Evolutionary conservation across 2,329 filamentous ascomycete genomes (phyloP).

Genomic region (Fusarium guadeloupense): DNA sequence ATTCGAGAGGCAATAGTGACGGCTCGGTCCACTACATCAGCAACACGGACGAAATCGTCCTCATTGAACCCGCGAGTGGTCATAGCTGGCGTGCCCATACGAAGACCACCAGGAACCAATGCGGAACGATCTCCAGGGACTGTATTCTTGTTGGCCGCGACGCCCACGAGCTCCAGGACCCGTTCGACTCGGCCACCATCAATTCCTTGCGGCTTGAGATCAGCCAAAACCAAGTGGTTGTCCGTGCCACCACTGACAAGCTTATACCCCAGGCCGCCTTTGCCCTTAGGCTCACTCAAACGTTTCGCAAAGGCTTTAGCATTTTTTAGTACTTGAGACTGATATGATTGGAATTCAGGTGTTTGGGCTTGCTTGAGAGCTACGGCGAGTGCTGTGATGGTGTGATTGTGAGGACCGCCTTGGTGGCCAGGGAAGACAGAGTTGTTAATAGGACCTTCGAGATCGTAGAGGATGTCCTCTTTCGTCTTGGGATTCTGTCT

Average conservation of each 20-base stretch:
- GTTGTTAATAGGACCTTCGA: slow-evolving; percentile 92
- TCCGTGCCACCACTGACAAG: slow-evolving; percentile 95
- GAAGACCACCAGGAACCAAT: slow-evolving; percentile 89
- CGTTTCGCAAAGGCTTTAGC: slow-evolving; percentile 84
- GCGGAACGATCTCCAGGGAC: slow-evolving; percentile 95
- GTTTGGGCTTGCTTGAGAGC: slow-evolving; percentile 93
- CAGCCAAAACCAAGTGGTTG: slow-evolving; percentile 93
- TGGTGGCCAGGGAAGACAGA: slow-evolving; percentile 99
- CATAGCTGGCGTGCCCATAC: slow-evolving; percentile 97
- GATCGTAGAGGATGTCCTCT: slow-evolving; percentile 85
- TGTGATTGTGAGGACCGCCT: slow-evolving; percentile 98
- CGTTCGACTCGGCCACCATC: slow-evolving; percentile 92
- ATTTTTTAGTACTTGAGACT: slow-evolving; percentile 88
- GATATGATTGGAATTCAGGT: slow-evolving; percentile 91
- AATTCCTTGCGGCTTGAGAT: slow-evolving; percentile 87
- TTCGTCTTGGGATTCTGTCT: slow-evolving; percentile 85
- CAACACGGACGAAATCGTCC: slow-evolving; percentile 86
- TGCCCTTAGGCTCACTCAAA: slow-evolving; percentile 73
- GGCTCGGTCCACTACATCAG: slow-evolving; percentile 84
- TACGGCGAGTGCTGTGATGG: slow-evolving; percentile 93
- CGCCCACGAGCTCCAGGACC: slow-evolving; percentile 89
- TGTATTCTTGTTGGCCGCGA: slow-evolving; percentile 99
- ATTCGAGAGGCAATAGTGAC: slow-evolving; percentile 81
- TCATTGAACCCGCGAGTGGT: slow-evolving; percentile 92
- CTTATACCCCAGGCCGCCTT: slow-evolving; percentile 82